Evolutionary conservation across 1,284 basidiomycete genomes (phyloP), one percentile per base, ranked within the genome.

Genomic region (Phellinidium pouzarii): DNA sequence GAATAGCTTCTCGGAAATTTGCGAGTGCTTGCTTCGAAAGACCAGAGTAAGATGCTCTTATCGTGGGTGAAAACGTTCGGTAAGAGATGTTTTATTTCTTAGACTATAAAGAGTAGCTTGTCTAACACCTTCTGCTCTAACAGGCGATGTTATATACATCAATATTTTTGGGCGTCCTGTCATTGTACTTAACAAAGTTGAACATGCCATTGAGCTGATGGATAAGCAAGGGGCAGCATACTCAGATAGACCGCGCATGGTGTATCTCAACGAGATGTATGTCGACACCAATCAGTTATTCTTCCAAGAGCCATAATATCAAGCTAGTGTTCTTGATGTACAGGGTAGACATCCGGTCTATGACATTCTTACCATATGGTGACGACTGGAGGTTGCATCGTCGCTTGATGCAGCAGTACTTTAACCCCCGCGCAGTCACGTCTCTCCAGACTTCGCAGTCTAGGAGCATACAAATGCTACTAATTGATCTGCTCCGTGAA

Each of bases 71-170:
- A 61, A 6, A 64, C 59, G 59, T 63, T 67, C 52, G 66, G 66
- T 69, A 52, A 12, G 58, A 48, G 11, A 19, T 20, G 9, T 11
- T 25, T 14, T 27, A 12, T 45, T 29, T 7, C 4, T n/a, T 3
- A 31, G 9, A n/a, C 45, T 29, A 5, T 4, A 29, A 3, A 8
- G 3, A 47, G 7, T 27, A 11, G 6, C 27, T n/a, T 31, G 8
- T 19, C 17, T 27, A 22, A 41, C n/a, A 20, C 3, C 26, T 9
- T 26, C 27, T 42, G n/a, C 20, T 6, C 3, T 11, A 23, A 19
- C 23, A 69, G 68, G 68, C 7, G 68, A 71, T 45, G 59, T 74
- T 20, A 62, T 72, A 12, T 68, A 68, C 56, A 57, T 71, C n/a
- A 59, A 60, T 37, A 61, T 68, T n/a, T 60, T 69, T 36, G 68